phyloP scores from a whole-genome alignment of 768 basidiomycete species.

The Symmetrospora coprosmae region DNA sequence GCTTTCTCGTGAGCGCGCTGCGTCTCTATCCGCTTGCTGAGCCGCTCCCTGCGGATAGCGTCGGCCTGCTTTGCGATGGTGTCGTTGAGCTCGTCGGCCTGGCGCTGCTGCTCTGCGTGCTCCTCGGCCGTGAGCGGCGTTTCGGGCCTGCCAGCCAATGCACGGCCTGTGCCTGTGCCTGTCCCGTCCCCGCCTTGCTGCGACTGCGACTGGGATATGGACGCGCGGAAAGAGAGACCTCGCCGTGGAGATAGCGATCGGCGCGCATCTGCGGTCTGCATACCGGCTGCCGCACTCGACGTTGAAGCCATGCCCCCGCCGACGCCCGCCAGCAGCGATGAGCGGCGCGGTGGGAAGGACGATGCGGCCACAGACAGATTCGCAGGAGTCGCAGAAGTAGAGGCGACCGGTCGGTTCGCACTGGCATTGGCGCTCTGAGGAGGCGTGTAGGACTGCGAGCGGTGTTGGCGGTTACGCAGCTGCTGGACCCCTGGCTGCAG shows the following conservation, averaged over 20 bases:
- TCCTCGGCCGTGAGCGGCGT: not conserved
- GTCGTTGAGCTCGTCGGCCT: slow-evolving; percentile 21
- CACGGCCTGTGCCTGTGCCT: not conserved
- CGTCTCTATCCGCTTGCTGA: not conserved
- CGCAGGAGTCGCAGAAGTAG: not conserved
- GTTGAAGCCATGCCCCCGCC: not conserved
- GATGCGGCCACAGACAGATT: not conserved
- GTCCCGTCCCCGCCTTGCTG: not conserved
- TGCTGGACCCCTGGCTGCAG: not conserved
- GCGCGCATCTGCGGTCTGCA: not conserved
- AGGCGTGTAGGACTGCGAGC: not conserved
- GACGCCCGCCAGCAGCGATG: not conserved
- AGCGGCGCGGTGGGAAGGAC: slow-evolving; percentile 4
- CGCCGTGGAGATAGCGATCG: slow-evolving; percentile 1
- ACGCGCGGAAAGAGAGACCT: not conserved
- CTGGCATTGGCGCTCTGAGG: no score
- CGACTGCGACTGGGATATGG: not conserved
- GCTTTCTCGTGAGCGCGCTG: slow-evolving; percentile 17
- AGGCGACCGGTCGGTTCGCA: no score
- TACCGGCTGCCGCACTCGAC: not conserved
- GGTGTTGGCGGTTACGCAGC: not conserved
- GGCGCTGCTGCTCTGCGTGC: slow-evolving; percentile 9
- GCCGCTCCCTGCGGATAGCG: slow-evolving; percentile 22
- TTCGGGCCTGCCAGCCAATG: not conserved
- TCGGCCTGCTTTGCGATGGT: slow-evolving; percentile 21